These are phyloP conservation scores for Suillus clintonianus DNA, from an alignment of 768 basidiomycete genomes.

Conservation along the genomic window DNA sequence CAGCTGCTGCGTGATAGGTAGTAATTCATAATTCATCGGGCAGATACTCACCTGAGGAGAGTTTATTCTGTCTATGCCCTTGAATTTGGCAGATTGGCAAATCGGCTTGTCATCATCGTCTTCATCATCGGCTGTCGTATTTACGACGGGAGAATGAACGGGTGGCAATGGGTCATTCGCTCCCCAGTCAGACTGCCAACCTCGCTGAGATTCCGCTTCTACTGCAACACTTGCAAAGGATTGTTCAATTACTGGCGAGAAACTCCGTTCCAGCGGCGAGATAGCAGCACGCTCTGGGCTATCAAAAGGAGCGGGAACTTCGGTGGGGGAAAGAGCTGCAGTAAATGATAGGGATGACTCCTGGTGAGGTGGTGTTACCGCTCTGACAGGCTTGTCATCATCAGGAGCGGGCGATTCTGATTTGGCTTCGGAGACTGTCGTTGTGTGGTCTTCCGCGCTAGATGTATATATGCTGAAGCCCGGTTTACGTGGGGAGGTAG, in stretches of 20 bases:
- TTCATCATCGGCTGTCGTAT: constrained; percentile 46
- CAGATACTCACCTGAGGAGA: constrained; percentile 22
- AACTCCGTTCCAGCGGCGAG: constrained; percentile 31
- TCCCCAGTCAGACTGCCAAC: constrained; percentile 57
- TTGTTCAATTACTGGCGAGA: constrained; percentile 24
- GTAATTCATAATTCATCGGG: neutral
- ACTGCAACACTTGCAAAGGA: constrained; percentile 47
- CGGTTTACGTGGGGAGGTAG: constrained; percentile 32
- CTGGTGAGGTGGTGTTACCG: constrained; percentile 18
- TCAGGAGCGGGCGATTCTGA: constrained; percentile 16
- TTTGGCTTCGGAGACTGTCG: constrained; percentile 12
- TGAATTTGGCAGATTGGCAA: constrained; percentile 43
- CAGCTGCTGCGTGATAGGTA: constrained; percentile 14
- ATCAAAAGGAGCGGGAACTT: constrained; percentile 13
- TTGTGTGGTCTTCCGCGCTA: constrained; percentile 24
- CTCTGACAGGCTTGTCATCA: neutral
- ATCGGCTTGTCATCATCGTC: constrained; percentile 73
- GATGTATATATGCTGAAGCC: constrained; percentile 49
- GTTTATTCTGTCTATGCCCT: constrained; percentile 18
- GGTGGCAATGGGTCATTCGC: constrained; percentile 27
- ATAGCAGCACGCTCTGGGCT: constrained; percentile 28
- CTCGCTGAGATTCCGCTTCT: constrained; percentile 46
- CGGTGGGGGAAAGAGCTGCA: constrained; percentile 11
- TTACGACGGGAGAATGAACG: constrained; percentile 20
- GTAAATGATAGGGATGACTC: constrained; percentile 11